Conservation (phyloP, 345 rosid species). For the Camelina laxa region DNA sequence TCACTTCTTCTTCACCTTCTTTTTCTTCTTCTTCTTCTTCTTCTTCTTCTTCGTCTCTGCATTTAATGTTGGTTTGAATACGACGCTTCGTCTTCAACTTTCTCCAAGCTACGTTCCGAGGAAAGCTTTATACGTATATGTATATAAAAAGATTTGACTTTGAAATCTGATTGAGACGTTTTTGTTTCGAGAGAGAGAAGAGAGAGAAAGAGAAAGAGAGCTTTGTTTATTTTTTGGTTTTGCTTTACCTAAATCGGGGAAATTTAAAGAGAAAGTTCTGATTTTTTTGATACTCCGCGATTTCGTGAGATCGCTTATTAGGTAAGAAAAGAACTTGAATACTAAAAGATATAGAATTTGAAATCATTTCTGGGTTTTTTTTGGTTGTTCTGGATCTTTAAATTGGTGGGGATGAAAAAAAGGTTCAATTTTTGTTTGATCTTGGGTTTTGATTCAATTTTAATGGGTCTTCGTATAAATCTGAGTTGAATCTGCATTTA, state of each 20-base stretch:
- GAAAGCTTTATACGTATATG: slow-evolving; percentile 19
- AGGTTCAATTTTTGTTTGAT: slow-evolving; percentile 21
- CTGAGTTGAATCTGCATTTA: slow-evolving; percentile 23
- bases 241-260: slow-evolving; percentile 42
- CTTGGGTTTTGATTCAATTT: slow-evolving; percentile 14
- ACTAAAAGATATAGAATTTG: not conserved
- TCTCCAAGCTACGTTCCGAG: slow-evolving; percentile 21
- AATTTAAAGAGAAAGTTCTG: not conserved
- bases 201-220: not conserved
- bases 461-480: slow-evolving; percentile 11
- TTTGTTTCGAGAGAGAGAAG: slow-evolving; percentile 25
- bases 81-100: slow-evolving; percentile 46
- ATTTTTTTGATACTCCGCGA: slow-evolving; percentile 24
- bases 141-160: slow-evolving; percentile 44
- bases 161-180: slow-evolving; percentile 46
- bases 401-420: not conserved
- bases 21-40: not conserved
- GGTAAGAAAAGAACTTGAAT: slow-evolving; percentile 5
- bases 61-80: slow-evolving; percentile 39
- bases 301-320: slow-evolving; percentile 36
- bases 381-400: not conserved
- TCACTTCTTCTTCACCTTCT: too few relatives aligned
- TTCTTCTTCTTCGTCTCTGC: slow-evolving; percentile 14
- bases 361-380: slow-evolving; percentile 6
- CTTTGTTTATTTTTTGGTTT: not conserved